A percentile compares a stretch with the other conserved stretches of the same genome.
Conservation (phyloP, 139 green algal species). For the Chlorella sp. region DNA sequence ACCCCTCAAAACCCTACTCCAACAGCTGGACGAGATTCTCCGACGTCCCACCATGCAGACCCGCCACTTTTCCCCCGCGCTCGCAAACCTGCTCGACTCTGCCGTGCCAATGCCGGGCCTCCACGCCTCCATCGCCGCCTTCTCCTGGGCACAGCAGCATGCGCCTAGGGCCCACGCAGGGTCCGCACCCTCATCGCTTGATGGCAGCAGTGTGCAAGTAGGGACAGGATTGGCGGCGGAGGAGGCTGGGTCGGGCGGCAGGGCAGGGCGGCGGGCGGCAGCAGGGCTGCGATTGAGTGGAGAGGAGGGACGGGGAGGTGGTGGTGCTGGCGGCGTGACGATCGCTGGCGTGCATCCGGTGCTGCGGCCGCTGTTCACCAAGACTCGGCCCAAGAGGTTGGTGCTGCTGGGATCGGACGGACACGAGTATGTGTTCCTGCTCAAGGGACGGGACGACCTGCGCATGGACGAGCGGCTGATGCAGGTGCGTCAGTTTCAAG, state of each 20-base stretch:
- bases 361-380: conserved; percentile 65
- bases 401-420: conserved; percentile 70
- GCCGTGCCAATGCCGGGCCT: not conserved
- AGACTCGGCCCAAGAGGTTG: conserved; percentile 86
- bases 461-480: conserved; percentile 76
- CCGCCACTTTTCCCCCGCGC: not conserved
- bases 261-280: too few relatives aligned
- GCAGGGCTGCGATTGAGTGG: not conserved
- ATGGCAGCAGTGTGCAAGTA: too few relatives aligned
- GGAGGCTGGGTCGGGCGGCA: not conserved
- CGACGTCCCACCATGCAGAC: conserved; percentile 15
- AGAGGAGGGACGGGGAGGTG: too few relatives aligned
- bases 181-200: too few relatives aligned
- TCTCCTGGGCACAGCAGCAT: too few relatives aligned
- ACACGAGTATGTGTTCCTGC: conserved; percentile 56
- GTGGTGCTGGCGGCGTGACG: conserved; percentile 14
- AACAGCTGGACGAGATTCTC: conserved; percentile 26
- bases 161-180: too few relatives aligned
- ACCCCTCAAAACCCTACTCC: conserved; percentile 37
- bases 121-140: too few relatives aligned
- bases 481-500: conserved; percentile 66
- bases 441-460: conserved; percentile 89
- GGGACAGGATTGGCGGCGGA: too few relatives aligned
- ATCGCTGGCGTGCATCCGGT: conserved; percentile 34
- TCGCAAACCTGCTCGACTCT: not conserved